Percentiles rank a stretch among this genome's conserved stretches.
Evolutionary conservation across 345 rosid species (phyloP).

Genomic region (Syzygium jambos): DNA sequence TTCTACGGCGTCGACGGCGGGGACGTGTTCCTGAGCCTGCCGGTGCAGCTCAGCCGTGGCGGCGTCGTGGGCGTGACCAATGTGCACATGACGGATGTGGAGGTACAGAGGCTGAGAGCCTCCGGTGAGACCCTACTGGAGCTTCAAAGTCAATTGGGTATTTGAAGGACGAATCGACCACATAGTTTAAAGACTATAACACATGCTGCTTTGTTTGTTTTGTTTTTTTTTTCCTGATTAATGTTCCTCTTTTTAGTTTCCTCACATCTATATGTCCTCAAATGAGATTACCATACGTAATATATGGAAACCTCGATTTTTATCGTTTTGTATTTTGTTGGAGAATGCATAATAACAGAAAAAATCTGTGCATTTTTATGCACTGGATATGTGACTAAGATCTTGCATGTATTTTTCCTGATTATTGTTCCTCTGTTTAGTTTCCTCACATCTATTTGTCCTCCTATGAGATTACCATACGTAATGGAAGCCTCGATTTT

Average conservation of each 20-base stretch:
- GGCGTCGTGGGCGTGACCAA: constrained; percentile 78
- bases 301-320: neutral
- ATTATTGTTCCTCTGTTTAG: neutral
- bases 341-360: neutral
- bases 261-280: neutral
- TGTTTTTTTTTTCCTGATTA: neutral
- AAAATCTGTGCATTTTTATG: too few relatives aligned
- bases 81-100: constrained; percentile 69
- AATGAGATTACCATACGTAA: neutral
- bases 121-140: constrained; percentile 70
- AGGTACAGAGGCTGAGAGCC: constrained; percentile 38
- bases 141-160: constrained; percentile 56
- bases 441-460: neutral
- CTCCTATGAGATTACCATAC: neutral
- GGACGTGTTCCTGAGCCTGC: constrained; percentile 86
- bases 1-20: constrained; percentile 62
- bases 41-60: constrained; percentile 63
- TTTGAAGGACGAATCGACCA: constrained; percentile 9
- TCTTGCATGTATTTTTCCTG: neutral
- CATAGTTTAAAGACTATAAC: neutral
- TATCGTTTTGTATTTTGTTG: neutral
- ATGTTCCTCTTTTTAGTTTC: neutral
- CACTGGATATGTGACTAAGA: too few relatives aligned
- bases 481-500: neutral
- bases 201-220: neutral